Conservation (phyloP, 495 filamentous ascomycete species). For the Penicillium herquei region DNA sequence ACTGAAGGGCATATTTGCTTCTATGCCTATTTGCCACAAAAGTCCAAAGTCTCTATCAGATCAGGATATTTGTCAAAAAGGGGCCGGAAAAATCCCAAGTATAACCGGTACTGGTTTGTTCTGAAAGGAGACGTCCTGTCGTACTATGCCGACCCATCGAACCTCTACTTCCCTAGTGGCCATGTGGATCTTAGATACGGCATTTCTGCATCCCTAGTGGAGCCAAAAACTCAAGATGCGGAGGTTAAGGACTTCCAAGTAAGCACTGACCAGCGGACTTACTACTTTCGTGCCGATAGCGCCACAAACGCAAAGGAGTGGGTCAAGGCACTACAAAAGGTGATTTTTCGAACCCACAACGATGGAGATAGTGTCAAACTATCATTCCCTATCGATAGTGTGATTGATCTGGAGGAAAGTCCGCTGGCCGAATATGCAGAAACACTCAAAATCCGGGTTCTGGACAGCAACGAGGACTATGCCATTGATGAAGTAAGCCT, state of each 20-base stretch:
- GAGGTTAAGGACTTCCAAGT: slow-evolving; percentile 75
- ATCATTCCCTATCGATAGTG: slow-evolving; percentile 79
- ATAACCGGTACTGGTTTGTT: slow-evolving; percentile 94
- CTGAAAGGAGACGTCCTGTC: slow-evolving; percentile 91
- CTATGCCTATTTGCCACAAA: slow-evolving; percentile 93
- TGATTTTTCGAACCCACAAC: slow-evolving; percentile 94
- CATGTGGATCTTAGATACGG: slow-evolving; percentile 92
- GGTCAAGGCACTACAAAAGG: slow-evolving; percentile 90
- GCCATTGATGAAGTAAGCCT: slow-evolving; percentile 85
- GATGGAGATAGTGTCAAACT: slow-evolving; percentile 98
- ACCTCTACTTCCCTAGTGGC: slow-evolving; percentile 88
- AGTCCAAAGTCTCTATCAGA: slow-evolving; percentile 75
- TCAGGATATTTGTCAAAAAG: slow-evolving; percentile 89
- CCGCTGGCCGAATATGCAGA: slow-evolving; percentile 90
- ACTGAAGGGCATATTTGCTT: slow-evolving; percentile 93
- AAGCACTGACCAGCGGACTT: slow-evolving; percentile 77
- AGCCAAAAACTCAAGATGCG: slow-evolving; percentile 66
- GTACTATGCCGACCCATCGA: slow-evolving; percentile 82
- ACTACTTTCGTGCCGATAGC: slow-evolving; percentile 89
- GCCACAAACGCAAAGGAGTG: slow-evolving; percentile 89
- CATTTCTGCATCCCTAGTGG: slow-evolving; percentile 72
- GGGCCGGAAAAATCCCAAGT: slow-evolving; percentile 84
- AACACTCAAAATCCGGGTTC: slow-evolving; percentile 88
- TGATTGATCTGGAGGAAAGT: slow-evolving; percentile 91
- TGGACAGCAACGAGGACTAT: slow-evolving; percentile 90